These are phyloP conservation scores for Apophysomyces elegans DNA, from an alignment of 371 early-diverging fungal genomes.

Conservation along the genomic window DNA sequence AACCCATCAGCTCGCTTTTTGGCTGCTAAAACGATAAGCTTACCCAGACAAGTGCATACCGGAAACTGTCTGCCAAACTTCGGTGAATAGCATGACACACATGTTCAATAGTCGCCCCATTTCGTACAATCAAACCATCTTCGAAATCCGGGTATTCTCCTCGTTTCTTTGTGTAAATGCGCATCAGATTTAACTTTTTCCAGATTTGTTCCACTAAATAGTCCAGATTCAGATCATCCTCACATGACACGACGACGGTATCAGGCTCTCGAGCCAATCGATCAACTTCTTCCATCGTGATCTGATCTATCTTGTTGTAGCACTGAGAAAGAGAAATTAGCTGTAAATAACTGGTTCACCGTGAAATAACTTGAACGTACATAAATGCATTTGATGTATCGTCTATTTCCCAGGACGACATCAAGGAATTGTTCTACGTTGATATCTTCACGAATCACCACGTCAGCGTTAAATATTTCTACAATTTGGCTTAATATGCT, in stretches of 20 bases:
- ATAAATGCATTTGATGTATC: constrained; percentile 96
- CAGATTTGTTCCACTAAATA: constrained; percentile 90
- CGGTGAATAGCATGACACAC: constrained; percentile 98
- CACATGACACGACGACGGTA: constrained; percentile 93
- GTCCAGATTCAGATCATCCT: constrained; percentile 95
- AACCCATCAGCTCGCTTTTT: neutral
- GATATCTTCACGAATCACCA: constrained; percentile 97
- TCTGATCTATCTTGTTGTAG: constrained; percentile 98
- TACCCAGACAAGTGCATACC: constrained; percentile 93
- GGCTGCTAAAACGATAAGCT: constrained; percentile 3
- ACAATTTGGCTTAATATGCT: neutral
- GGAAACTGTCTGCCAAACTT: constrained; percentile 88
- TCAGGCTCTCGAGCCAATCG: constrained; percentile 83
- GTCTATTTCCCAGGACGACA: constrained; percentile 96
- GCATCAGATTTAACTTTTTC: constrained; percentile 85
- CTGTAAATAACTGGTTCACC: neutral
- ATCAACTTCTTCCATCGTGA: constrained; percentile 97
- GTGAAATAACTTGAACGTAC: constrained; percentile 44
- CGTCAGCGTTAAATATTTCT: constrained; percentile 97
- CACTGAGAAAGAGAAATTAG: constrained; percentile 42
- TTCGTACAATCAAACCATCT: constrained; percentile 92
- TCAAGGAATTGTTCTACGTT: constrained; percentile 99
- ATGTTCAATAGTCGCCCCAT: constrained; percentile 91
- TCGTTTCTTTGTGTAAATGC: constrained; percentile 98
- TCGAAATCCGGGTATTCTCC: constrained; percentile 97